A percentile compares a stretch with the other conserved stretches of the same genome.
phyloP scores from a whole-genome alignment of 2,329 filamentous ascomycete genomes.

The Elsinoe australis region DNA sequence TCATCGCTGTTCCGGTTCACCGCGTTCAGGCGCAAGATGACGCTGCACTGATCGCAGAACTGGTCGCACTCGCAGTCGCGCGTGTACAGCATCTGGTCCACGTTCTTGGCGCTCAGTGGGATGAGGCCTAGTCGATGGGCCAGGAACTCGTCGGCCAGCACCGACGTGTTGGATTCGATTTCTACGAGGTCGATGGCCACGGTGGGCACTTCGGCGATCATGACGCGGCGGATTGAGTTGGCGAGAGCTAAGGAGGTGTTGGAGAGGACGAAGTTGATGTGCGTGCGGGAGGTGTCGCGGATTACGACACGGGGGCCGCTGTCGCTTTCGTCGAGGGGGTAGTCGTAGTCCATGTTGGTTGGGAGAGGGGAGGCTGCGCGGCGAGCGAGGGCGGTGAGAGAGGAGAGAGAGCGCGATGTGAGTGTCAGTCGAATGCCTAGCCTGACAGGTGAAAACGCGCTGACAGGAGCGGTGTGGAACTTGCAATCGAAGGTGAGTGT shows the following conservation, averaged over 20 bases:
- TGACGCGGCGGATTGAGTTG: slow-evolving; percentile 82
- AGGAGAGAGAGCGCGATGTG: neutral
- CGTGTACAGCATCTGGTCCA: slow-evolving; percentile 74
- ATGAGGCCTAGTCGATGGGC: slow-evolving; percentile 86
- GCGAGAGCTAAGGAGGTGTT: slow-evolving; percentile 86
- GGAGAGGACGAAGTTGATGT: slow-evolving; percentile 85
- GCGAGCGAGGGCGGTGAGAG: neutral
- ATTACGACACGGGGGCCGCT: slow-evolving; percentile 42
- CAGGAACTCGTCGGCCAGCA: slow-evolving; percentile 92
- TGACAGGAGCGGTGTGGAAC: too few relatives aligned
- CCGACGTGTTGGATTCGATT: slow-evolving; percentile 87
- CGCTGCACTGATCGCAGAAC: slow-evolving; percentile 85
- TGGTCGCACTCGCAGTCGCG: slow-evolving; percentile 96
- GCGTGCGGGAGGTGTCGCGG: slow-evolving; percentile 54
- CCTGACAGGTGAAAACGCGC: too few relatives aligned
- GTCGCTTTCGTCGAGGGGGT: slow-evolving; percentile 36
- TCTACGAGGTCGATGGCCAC: slow-evolving; percentile 93
- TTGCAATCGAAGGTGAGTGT: too few relatives aligned
- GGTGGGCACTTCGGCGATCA: slow-evolving; percentile 89
- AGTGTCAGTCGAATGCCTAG: too few relatives aligned
- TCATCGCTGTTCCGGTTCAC: slow-evolving; percentile 63
- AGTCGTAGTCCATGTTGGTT: slow-evolving; percentile 21
- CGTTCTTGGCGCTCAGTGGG: slow-evolving; percentile 75
- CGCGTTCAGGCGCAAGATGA: slow-evolving; percentile 75
- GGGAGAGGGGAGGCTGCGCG: neutral